phyloP scores from a whole-genome alignment of 148 eudicot species.

The Chenopodium suecicum region DNA sequence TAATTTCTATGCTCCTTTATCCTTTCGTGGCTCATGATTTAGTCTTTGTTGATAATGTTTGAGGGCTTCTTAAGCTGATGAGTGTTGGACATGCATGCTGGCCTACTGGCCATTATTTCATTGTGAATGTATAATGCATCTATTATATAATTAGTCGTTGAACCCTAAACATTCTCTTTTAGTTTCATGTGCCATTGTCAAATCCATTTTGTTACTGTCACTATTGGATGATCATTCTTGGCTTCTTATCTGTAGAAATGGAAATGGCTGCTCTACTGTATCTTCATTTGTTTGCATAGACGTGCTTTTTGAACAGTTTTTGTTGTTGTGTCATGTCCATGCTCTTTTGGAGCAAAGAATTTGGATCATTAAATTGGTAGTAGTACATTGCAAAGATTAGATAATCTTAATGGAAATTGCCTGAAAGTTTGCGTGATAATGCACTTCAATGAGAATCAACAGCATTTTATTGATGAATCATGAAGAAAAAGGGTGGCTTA shows the following conservation, averaged over 20 bases:
- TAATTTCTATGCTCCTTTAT: too few relatives aligned
- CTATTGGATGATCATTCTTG: not conserved
- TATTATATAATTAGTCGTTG: too few relatives aligned
- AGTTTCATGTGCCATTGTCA: too few relatives aligned
- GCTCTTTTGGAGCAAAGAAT: not conserved
- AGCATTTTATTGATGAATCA: not conserved
- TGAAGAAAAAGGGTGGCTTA: not conserved
- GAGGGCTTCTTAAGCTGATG: too few relatives aligned
- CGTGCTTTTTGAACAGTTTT: not conserved
- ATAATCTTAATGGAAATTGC: not conserved
- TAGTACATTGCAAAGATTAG: not conserved
- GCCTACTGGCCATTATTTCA: too few relatives aligned
- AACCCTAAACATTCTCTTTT: too few relatives aligned
- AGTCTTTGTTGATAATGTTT: too few relatives aligned
- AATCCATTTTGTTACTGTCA: too few relatives aligned
- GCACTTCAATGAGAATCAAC: not conserved
- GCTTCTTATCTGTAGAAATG: not conserved
- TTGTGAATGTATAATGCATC: too few relatives aligned
- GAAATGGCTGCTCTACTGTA: not conserved
- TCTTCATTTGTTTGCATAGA: not conserved
- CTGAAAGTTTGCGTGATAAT: not conserved
- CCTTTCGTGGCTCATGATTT: too few relatives aligned
- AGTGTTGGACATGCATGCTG: too few relatives aligned
- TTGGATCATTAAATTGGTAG: not conserved
- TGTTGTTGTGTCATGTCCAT: not conserved